These are phyloP conservation scores for Entoloma clypeatum DNA, from an alignment of 1,284 basidiomycete genomes.

Conservation along the genomic window DNA sequence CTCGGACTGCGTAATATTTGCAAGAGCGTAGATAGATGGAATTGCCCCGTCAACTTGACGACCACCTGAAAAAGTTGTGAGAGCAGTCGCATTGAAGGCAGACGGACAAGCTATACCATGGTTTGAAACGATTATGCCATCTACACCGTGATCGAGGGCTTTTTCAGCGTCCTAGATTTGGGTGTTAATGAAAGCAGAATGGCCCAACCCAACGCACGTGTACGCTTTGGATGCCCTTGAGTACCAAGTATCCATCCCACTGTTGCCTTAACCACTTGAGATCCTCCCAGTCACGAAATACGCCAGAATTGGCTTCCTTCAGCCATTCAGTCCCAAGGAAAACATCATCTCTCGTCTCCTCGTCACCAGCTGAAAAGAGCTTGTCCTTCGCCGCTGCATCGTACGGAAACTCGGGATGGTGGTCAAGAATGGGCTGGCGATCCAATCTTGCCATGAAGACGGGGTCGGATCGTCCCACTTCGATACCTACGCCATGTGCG, in stretches of 20 bases:
- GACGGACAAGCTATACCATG: conserved; percentile 48
- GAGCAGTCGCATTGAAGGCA: background rate
- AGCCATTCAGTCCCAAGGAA: conserved; percentile 53
- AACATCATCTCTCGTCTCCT: conserved; percentile 34
- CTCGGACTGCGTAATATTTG: conserved; percentile 53
- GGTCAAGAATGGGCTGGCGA: conserved; percentile 37
- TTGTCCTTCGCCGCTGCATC: conserved; percentile 42
- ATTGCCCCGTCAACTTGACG: conserved; percentile 67
- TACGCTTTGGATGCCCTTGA: conserved; percentile 67
- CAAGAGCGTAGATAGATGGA: conserved; percentile 66
- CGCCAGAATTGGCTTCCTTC: conserved; percentile 53
- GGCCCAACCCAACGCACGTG: conserved; percentile 30
- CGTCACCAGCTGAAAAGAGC: conserved; percentile 42
- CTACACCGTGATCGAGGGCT: conserved; percentile 55
- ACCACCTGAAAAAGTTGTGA: conserved; percentile 9
- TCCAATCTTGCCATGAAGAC: conserved; percentile 60
- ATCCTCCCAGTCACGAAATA: conserved; percentile 62
- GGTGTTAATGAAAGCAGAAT: background rate
- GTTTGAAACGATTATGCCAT: conserved; percentile 80
- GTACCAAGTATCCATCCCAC: conserved; percentile 66
- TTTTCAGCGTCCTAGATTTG: conserved; percentile 59
- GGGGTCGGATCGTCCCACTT: conserved; percentile 64
- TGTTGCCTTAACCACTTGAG: conserved; percentile 57
- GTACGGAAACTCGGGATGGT: conserved; percentile 55
- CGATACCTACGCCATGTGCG: conserved; percentile 53